Base-by-base conservation (phyloP, 805 yeast species). In the Ogataea zsoltii region DNA sequence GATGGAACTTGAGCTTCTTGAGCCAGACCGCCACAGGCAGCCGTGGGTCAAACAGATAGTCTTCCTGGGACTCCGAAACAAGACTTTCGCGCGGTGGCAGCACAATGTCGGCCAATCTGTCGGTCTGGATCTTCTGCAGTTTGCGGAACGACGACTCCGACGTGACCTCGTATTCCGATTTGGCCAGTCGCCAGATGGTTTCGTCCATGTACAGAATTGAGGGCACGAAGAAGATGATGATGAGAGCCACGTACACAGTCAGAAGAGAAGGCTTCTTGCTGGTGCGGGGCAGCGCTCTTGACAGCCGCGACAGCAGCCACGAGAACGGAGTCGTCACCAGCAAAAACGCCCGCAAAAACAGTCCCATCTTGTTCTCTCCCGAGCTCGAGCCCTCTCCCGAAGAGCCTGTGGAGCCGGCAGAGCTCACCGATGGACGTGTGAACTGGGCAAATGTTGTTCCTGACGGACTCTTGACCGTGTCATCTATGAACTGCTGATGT, bases 81-180 rank as follows among this genome's bases (percentile, higher is more conserved):
- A 42, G 34, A 29, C 33, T 42, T 16, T 46, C 47, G 13, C 75
- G 70, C 1, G 97, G 95, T 2, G 86, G 79, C 45, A 75, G 74
- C n/a, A 78, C 71, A 29, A 88, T 74, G 23, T 74, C 72, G 0
- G 83, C 78, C 50, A 76, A 40, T 19, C 15, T 32, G 14, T 54
- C 50, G 3, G 54, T 49, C 32, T 49, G 42, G 29, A 42, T 26
- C 30, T 45, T 45, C 38, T 49, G 53, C 10, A 49, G 25, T 33
- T 46, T 42, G n/a, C 44, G 44, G 10, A 45, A 42, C 17, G 45
- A 17, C 5, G 41, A 11, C 30, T 54, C 60, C 10, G 51, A 43
- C 16, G 50, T 46, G 16, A 52, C 49, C 42, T 52, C 53, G 16
- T 41, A 42, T 19, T 43, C 42, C 19, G 28, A 33, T 3, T 30